Base-by-base conservation (phyloP, 768 basidiomycete species). In the Porpolomopsis calyptriformis region DNA sequence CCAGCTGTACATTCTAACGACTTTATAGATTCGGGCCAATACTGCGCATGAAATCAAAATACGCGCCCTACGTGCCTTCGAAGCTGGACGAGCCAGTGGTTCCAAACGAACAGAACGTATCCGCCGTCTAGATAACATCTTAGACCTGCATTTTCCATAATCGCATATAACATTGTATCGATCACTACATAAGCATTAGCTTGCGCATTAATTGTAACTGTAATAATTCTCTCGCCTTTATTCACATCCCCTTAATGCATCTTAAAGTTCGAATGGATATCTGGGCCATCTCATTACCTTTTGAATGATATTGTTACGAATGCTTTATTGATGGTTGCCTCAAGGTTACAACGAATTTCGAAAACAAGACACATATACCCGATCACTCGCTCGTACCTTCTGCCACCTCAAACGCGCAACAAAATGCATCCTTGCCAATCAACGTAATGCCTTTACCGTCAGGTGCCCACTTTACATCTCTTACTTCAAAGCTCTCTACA, bases 381-480 rank as follows among this genome's bases (percentile, higher is more conserved):
- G 29, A 7, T 31, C 14, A 14, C 29, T 14, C 29, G 7, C 29
- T 7, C 7, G 29, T 14, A 31, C 14, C 42, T 12, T 73, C 77
- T 54, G 77, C 71, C 4, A 86, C 85, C 59, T 88, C 85, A 49
- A 87, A 89, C 4, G 82, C 85, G 57, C 86, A 88, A 57, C 90
- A 93, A 57, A 91, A 94, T 34, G 74, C 74, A 26, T 84, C 78
- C 55, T 74, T 83, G 54, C 86, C 87, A 46, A 90, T 46, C 40
- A 94, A 59, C 2, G 83, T 66, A 45, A 93, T 61, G 0, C 85
- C 85, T 50, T 85, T 84, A 2, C 92, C 92, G 56, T 96, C 90
- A 3, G 86, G 85, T 10, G 86, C 76, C 88, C 89, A 96, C 34
- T 62, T 70, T 4, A 87, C 52, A 51, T 87, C 82, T 45, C 70